Evolutionary conservation across 257 asterid species (phyloP).

Genomic region (Mitragyna speciosa): DNA sequence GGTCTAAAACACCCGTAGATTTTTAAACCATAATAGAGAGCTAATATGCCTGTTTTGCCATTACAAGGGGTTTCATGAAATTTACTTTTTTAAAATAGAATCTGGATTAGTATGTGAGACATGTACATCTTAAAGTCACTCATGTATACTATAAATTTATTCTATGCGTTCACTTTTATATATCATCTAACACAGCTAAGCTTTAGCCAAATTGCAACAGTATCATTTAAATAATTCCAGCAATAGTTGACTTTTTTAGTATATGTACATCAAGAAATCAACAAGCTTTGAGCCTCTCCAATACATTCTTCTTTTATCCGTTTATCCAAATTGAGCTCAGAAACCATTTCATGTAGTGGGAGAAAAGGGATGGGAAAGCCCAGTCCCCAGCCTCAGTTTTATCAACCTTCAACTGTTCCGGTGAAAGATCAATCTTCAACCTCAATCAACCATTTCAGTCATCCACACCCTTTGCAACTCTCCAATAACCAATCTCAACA

Average conservation of each 20-base stretch:
- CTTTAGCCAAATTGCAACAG: no score
- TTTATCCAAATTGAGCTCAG: not conserved
- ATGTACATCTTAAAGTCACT: no score
- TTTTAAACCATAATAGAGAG: no score
- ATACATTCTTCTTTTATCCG: not conserved
- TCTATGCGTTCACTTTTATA: no score
- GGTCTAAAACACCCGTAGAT: no score
- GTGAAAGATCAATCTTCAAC: slow-evolving; percentile 8
- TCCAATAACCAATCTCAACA: slow-evolving; percentile 17
- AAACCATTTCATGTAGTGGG: not conserved
- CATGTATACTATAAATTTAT: no score
- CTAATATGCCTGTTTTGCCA: no score
- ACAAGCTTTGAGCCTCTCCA: not conserved
- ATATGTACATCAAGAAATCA: not conserved
- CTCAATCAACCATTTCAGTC: slow-evolving; percentile 51
- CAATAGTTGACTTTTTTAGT: not conserved
- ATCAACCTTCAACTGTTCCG: not conserved
- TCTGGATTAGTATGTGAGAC: no score
- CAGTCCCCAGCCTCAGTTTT: not conserved
- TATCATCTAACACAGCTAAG: no score
- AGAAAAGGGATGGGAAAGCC: slow-evolving; percentile 27
- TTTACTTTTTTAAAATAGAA: no score
- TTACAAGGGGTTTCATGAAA: no score
- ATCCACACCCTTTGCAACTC: slow-evolving; percentile 52
- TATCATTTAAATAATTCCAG: no score